Evolutionary conservation across 805 yeast species (phyloP), one percentile per base, ranked within the genome.

Genomic region (Deakozyma indianensis): DNA sequence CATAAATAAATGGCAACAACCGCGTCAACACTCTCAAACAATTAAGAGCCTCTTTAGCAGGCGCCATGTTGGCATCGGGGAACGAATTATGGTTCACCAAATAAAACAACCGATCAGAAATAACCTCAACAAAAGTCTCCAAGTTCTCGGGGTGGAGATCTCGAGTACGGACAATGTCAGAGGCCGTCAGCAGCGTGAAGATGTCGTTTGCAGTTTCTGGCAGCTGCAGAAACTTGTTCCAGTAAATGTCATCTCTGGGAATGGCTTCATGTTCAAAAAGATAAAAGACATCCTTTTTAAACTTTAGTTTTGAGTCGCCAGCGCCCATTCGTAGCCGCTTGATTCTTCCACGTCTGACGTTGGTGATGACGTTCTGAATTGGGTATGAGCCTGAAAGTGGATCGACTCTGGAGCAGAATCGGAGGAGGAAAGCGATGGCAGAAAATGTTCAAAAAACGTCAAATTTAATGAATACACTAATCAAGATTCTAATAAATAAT

Each of bases 1-100:
- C 95, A 54, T 73, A 83, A 4, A 80, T 56, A 42, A 75, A 71
- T 0, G 96, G 96, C 20, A 83, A 50, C 2, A 83, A 45, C 48
- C 76, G 73, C 2, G 84, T 75, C 35, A 88, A 60, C 3, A 82
- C 59, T 29, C 95, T 69, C 4, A 80, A 53, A 53, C 85, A 77
- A 48, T 77, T 80, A 42, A 82, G 61, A 9, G 78, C 55, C 50
- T 74, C 63, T n/a, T 47, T 48, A 1, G 56, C 45, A 15, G 65
- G 60, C 43, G 62, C 52, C 21, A 45, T 25, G 18, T 53, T 43
- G 20, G 49, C 22, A 52, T 51, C 20, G 42, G 61, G 50, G 51
- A 68, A 59, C 25, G 61, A 50, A 11, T 48, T 47, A 14, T 62
- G 47, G 47, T 41, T 47, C 14, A 14, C 28, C 35, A 67, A 48